Conservation (phyloP, 495 filamentous ascomycete species). For the Podospora tetraspora region DNA sequence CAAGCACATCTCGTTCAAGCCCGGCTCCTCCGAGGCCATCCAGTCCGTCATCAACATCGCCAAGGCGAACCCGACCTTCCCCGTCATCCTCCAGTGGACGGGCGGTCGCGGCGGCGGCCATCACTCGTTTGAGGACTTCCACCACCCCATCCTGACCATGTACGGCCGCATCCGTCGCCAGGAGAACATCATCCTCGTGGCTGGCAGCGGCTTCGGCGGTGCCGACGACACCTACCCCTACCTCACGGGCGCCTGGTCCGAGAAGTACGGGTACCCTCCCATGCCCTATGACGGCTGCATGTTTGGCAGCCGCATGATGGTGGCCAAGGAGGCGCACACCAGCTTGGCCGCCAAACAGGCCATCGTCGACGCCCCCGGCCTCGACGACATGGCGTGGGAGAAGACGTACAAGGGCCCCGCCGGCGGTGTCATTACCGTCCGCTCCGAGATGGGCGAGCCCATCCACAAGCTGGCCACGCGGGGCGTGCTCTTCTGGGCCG, state of each 20-base stretch:
- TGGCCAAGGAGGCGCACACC: constrained; percentile 89
- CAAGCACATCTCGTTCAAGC: constrained; percentile 94
- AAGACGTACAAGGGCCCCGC: constrained; percentile 90
- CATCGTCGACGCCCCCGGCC: constrained; percentile 82
- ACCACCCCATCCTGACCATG: constrained; percentile 86
- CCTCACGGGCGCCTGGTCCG: constrained; percentile 81
- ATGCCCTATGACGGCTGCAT: constrained; percentile 93
- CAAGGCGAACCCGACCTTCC: constrained; percentile 83
- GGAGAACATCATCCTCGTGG: constrained; percentile 81
- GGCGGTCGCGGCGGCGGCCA: constrained; percentile 91
- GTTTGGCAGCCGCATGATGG: constrained; percentile 91
- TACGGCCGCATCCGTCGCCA: constrained; percentile 77
- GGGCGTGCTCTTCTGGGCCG: constrained; percentile 91
- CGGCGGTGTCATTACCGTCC: constrained; percentile 93
- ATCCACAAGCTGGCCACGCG: constrained; percentile 97
- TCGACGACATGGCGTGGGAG: constrained; percentile 89
- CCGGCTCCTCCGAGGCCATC: constrained; percentile 83
- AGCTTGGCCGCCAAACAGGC: constrained; percentile 91
- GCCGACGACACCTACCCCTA: constrained; percentile 91
- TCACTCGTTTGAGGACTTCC: constrained; percentile 94
- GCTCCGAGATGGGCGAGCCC: constrained; percentile 98
- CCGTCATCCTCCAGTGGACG: constrained; percentile 90
- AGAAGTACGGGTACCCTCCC: constrained; percentile 75
- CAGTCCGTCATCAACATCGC: constrained; percentile 89
- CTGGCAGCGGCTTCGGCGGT: constrained; percentile 88